phyloP scores from a whole-genome alignment of 1,139 yeast genomes.

The Geotrichum aggregatum region DNA sequence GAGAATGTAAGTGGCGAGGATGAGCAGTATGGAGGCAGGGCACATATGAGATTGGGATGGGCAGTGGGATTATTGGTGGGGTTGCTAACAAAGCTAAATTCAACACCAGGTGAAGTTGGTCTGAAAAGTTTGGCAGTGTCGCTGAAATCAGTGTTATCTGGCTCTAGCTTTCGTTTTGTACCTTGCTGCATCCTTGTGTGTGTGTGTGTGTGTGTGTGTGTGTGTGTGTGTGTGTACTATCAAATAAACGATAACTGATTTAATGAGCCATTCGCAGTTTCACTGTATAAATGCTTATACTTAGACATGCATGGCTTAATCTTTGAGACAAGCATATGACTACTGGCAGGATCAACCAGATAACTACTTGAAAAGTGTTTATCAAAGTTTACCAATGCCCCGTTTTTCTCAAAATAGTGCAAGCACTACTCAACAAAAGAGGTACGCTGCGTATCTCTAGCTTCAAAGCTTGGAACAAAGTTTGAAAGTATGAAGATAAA shows the following conservation, averaged over 20 bases:
- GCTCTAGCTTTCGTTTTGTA: too few relatives aligned
- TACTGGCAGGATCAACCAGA: slow-evolving; percentile 50
- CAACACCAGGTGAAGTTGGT: neutral
- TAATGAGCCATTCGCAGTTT: slow-evolving; percentile 49
- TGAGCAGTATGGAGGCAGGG: slow-evolving; percentile 19
- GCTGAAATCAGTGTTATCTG: too few relatives aligned
- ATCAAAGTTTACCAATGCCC: neutral
- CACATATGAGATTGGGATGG: too few relatives aligned
- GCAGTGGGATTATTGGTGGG: neutral
- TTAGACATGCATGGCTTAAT: slow-evolving; percentile 50
- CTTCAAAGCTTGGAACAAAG: too few relatives aligned
- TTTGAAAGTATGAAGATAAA: too few relatives aligned
- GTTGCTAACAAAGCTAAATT: too few relatives aligned
- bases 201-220: too few relatives aligned
- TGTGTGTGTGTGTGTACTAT: neutral
- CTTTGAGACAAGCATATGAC: slow-evolving; percentile 51
- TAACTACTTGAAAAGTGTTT: slow-evolving; percentile 33
- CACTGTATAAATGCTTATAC: slow-evolving; percentile 48
- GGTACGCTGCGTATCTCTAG: too few relatives aligned
- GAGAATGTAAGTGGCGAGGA: neutral
- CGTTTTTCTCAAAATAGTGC: too few relatives aligned
- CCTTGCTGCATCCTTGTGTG: too few relatives aligned
- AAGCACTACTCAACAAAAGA: too few relatives aligned
- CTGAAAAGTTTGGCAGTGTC: too few relatives aligned
- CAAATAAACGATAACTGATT: slow-evolving; percentile 47